phyloP scores from a whole-genome alignment of 2,329 filamentous ascomycete species.

The Chalaropsis thielavioides region DNA sequence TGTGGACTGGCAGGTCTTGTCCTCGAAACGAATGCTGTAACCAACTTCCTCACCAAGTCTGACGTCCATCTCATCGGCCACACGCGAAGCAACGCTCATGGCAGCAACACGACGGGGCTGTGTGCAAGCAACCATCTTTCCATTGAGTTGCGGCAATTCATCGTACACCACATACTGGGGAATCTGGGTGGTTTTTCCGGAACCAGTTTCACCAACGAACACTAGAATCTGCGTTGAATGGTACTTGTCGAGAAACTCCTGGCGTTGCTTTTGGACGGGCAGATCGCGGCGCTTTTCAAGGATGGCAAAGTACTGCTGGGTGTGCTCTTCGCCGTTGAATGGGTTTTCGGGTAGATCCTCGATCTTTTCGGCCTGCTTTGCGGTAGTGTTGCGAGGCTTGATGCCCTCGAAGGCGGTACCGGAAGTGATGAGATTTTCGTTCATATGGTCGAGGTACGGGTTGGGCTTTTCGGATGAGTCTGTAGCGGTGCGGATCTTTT shows the following conservation, averaged over 20 bases:
- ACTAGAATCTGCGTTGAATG: slow-evolving; percentile 92
- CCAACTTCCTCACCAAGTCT: slow-evolving; percentile 85
- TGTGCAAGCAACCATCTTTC: slow-evolving; percentile 91
- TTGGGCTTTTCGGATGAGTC: slow-evolving; percentile 38
- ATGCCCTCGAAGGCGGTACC: slow-evolving; percentile 19
- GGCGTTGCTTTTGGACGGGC: slow-evolving; percentile 80
- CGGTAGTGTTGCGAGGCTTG: slow-evolving; percentile 61
- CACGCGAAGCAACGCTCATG: slow-evolving; percentile 97
- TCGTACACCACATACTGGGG: slow-evolving; percentile 97
- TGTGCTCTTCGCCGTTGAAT: slow-evolving; percentile 66
- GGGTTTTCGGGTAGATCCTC: slow-evolving; percentile 76
- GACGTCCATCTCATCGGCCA: slow-evolving; percentile 92
- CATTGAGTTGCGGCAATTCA: slow-evolving; percentile 72
- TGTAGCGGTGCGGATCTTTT: slow-evolving; percentile 30
- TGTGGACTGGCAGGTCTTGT: slow-evolving; percentile 76
- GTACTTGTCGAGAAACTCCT: slow-evolving; percentile 88
- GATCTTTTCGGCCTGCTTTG: slow-evolving; percentile 53
- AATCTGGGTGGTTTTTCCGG: slow-evolving; percentile 97
- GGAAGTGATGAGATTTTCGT: slow-evolving; percentile 35
- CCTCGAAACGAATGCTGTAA: slow-evolving; percentile 98
- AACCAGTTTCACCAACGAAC: slow-evolving; percentile 97
- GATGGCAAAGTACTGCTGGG: slow-evolving; percentile 78
- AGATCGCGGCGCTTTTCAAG: slow-evolving; percentile 69
- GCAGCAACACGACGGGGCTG: slow-evolving; percentile 95
- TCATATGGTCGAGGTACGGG: slow-evolving; percentile 84